Base-by-base conservation (phyloP, 1,284 basidiomycete genomes). In the Taiwanofungus camphoratus region DNA sequence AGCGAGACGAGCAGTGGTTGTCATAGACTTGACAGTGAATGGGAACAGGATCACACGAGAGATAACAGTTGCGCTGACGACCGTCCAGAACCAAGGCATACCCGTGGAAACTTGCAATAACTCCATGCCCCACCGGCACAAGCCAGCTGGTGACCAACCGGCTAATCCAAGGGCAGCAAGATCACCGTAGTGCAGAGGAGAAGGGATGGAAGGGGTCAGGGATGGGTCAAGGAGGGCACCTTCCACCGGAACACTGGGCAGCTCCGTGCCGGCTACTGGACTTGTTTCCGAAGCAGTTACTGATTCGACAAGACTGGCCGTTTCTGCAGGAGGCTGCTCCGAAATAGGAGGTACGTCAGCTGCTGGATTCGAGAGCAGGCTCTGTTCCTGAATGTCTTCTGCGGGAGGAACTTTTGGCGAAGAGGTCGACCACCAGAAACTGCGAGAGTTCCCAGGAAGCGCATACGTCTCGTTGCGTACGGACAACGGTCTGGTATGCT, bases 11-110 rank as follows among this genome's bases (percentile, higher is more conserved):
- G 82, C 77, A 5, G 81, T 73, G 59, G 85, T 83, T 45, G 78
- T 81, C 52, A 85, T 67, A 41, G 76, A 76, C 33, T 73, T 68
- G 46, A 94, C 65, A 22, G 80, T 69, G 54, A 92, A 69, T 2
- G 90, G 91, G 42, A 93, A 64, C 35, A 93, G 70, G 24, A 76
- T 51, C 4, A 79, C 46, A 27, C 90, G 86, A 65, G 90, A 81
- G 52, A 79, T 61, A 9, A 88, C 53, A 16, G 87, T 84, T 36
- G 85, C 79, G 5, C 72, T 67, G 24, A 91, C 68, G 63, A 97
- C 92, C 23, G 82, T 85, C 62, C 78, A 82, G 72, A 91, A 90
- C 90, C 91, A 93, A 2, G 90, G 87, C 44, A 93, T 60, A 23
- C 82, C 86, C 0, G 84, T 83, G 32, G 73, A 66, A 42, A 87